These are phyloP conservation scores for Arthromyces matolae DNA, from an alignment of 768 basidiomycete species.

Conservation along the genomic window DNA sequence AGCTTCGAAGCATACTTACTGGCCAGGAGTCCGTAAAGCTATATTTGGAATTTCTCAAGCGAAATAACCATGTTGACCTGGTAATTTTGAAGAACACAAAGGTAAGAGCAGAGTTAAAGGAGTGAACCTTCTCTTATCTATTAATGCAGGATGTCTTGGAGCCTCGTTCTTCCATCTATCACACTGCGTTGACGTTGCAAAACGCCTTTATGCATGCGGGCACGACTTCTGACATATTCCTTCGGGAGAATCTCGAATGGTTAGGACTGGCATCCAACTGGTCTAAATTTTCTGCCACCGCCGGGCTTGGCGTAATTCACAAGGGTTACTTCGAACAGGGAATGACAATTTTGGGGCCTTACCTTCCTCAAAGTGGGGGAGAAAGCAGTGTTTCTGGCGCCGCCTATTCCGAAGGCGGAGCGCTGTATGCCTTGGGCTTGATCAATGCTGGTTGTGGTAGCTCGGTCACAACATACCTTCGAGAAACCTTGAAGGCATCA, in stretches of 20 bases:
- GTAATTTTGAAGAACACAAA: conserved; percentile 91
- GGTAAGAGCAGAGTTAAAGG: conserved; percentile 36
- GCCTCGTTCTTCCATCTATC: conserved; percentile 93
- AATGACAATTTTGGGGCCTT: conserved; percentile 87
- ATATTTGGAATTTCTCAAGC: conserved; percentile 92
- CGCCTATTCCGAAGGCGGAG: conserved; percentile 92
- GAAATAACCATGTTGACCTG: conserved; percentile 91
- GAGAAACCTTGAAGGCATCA: conserved; percentile 70
- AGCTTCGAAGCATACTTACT: conserved; percentile 77
- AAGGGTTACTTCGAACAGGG: conserved; percentile 95
- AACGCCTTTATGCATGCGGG: conserved; percentile 99
- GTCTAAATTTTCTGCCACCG: conserved; percentile 98
- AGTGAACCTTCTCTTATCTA: conserved; percentile 2
- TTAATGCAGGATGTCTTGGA: conserved; percentile 75
- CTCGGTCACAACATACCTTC: conserved; percentile 72
- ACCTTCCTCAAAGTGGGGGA: conserved; percentile 76
- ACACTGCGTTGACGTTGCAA: conserved; percentile 92
- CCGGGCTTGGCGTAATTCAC: conserved; percentile 95
- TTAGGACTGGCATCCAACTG: conserved; percentile 92
- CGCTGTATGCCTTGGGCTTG: conserved; percentile 91
- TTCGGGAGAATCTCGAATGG: conserved; percentile 97
- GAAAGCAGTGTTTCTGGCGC: conserved; percentile 76
- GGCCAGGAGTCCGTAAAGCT: conserved; percentile 91
- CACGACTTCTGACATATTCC: conserved; percentile 90
- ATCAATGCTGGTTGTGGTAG: conserved; percentile 91